These are phyloP conservation scores for Gossypium aridum DNA, from an alignment of 441 rosid genomes.

Conservation along the genomic window DNA sequence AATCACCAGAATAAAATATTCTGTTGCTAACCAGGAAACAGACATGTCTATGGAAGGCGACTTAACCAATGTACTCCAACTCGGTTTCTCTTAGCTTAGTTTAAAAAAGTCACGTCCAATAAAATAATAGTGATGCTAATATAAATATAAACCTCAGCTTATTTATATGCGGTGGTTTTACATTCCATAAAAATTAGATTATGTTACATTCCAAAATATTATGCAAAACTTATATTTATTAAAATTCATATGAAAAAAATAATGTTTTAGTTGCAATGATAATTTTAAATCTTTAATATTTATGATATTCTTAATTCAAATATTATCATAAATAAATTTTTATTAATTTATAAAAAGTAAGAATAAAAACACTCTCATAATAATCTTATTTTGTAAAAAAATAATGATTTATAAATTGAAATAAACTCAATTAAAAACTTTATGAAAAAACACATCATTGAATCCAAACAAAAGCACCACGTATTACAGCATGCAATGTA, in stretches of 20 bases:
- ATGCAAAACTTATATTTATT: no score
- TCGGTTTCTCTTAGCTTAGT: neutral
- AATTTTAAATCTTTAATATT: no score
- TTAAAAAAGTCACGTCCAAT: neutral
- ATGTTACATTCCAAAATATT: no score
- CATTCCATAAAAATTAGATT: neutral
- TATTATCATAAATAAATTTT: no score
- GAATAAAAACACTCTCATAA: no score
- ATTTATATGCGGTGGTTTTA: neutral
- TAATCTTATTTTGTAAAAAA: no score
- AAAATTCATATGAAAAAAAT: no score
- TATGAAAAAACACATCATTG: neutral
- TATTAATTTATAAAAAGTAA: no score
- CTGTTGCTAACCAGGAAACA: conserved; percentile 7
- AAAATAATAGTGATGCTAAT: neutral
- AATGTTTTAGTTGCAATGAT: no score
- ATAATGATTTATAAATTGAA: no score
- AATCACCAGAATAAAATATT: neutral
- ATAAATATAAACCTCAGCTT: neutral
- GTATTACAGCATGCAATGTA: neutral
- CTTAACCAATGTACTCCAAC: neutral
- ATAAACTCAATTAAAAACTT: no score
- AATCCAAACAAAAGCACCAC: neutral
- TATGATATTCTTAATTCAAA: no score
- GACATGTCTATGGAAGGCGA: neutral